Percentiles rank a stretch among this genome's conserved stretches.
Evolutionary conservation across 2,329 filamentous ascomycete genomes (phyloP).

Genomic region (Sporothrix mexicana): DNA sequence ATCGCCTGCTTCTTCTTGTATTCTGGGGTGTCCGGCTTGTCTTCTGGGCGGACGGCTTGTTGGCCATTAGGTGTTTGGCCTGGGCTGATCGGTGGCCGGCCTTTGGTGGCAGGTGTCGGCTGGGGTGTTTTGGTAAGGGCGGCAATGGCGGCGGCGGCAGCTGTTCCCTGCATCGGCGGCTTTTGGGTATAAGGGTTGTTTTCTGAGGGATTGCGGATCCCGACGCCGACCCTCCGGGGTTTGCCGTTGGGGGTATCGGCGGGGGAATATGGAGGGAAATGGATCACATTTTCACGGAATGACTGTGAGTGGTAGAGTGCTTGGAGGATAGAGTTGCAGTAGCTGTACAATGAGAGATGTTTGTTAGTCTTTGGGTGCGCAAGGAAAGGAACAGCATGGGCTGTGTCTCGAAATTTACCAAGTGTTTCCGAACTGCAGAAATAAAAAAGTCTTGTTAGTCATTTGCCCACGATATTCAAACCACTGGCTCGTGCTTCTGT

Average conservation of each 20-base stretch:
- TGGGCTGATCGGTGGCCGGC: constrained; percentile 59
- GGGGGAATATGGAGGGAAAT: constrained; percentile 78
- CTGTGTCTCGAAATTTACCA: constrained; percentile 66
- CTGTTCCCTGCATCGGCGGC: not conserved
- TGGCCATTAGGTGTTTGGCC: constrained; percentile 59
- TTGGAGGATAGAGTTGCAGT: constrained; percentile 98
- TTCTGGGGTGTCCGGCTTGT: constrained; percentile 92
- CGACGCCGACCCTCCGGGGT: constrained; percentile 62
- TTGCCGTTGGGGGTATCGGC: constrained; percentile 70
- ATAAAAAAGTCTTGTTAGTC: constrained; percentile 45
- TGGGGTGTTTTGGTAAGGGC: constrained; percentile 53
- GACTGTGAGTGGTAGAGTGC: constrained; percentile 94
- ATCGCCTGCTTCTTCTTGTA: constrained; percentile 98
- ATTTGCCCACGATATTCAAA: not conserved
- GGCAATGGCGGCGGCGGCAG: constrained; percentile 31
- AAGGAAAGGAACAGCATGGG: no score
- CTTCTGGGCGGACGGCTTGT: constrained; percentile 74
- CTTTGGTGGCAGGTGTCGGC: constrained; percentile 60
- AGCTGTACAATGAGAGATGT: constrained; percentile 59
- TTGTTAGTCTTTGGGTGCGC: not conserved
- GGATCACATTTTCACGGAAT: constrained; percentile 92
- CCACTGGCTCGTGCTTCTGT: not conserved
- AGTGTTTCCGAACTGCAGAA: constrained; percentile 86
- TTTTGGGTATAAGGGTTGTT: no score
- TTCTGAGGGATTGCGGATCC: constrained; percentile 52